phyloP scores from a whole-genome alignment of 805 yeast genomes.

The Blastobotrys attinorum region DNA sequence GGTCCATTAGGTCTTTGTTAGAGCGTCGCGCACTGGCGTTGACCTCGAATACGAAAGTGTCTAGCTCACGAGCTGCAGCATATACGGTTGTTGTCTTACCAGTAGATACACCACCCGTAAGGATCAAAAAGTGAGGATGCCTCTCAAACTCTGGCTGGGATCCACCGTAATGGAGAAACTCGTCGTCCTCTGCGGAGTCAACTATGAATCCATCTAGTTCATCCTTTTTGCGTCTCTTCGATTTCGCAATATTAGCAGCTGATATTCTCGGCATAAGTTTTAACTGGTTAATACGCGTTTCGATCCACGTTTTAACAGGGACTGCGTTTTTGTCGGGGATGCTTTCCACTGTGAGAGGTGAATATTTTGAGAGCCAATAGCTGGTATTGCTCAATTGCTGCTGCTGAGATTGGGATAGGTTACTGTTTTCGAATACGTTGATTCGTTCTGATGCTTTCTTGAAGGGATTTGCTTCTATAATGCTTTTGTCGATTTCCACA shows the following conservation, averaged over 20 bases:
- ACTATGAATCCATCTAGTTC: slow-evolving; percentile 24
- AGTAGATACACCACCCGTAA: slow-evolving; percentile 60
- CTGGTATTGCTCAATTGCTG: no score
- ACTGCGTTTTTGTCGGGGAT: no score
- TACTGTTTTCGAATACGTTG: slow-evolving; percentile 3
- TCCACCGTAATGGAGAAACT: no score
- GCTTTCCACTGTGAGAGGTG: no score
- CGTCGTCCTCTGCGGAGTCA: slow-evolving; percentile 18
- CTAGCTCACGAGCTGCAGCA: slow-evolving; percentile 52
- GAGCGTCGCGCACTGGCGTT: slow-evolving; percentile 69
- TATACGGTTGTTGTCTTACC: slow-evolving; percentile 75
- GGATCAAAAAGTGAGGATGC: slow-evolving; percentile 26
- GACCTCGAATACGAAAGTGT: slow-evolving; percentile 74
- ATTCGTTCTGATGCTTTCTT: no score
- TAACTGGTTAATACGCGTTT: no score
- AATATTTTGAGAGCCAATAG: no score
- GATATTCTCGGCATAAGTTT: not conserved
- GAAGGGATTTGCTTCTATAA: no score
- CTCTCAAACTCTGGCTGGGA: no score
- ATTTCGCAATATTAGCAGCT: not conserved
- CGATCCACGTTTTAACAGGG: no score
- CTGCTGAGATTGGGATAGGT: not conserved
- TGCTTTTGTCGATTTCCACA: no score
- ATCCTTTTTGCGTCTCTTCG: slow-evolving; percentile 5
- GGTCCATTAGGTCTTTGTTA: slow-evolving; percentile 57